Percentiles rank a stretch among this genome's conserved stretches.
Conservation (phyloP, 352 stramenopile genomes). For the Phytophthora capsici region DNA sequence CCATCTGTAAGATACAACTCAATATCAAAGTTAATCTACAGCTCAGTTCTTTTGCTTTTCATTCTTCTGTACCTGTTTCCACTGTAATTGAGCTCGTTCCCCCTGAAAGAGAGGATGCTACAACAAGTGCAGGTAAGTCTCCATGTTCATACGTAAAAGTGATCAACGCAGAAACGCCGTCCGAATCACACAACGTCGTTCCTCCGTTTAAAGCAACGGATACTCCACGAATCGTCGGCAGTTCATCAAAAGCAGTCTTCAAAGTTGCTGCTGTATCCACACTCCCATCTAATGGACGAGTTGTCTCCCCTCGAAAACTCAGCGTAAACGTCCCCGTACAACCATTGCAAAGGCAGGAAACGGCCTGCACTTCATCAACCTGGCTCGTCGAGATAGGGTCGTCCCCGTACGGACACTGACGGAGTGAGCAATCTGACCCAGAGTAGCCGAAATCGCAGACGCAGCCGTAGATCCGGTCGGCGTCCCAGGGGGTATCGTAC, state of each 20-base stretch:
- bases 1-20: slow-evolving; percentile 32
- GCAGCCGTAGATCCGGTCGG: slow-evolving; percentile 84
- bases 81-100: slow-evolving; percentile 46
- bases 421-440: slow-evolving; percentile 85
- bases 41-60: not conserved
- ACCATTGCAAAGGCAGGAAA: slow-evolving; percentile 68
- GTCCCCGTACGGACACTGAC: slow-evolving; percentile 88
- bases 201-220: slow-evolving; percentile 55
- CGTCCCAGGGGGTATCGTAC: slow-evolving; percentile 84
- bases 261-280: slow-evolving; percentile 55
- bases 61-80: slow-evolving; percentile 34
- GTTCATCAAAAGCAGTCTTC: slow-evolving; percentile 49
- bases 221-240: slow-evolving; percentile 63
- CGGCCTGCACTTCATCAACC: slow-evolving; percentile 77
- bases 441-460: slow-evolving; percentile 91
- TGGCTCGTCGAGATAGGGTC: slow-evolving; percentile 81
- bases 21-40: not conserved
- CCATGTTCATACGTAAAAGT: slow-evolving; percentile 78
- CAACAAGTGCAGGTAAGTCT: slow-evolving; percentile 59
- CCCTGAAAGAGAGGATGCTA: slow-evolving; percentile 34
- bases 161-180: slow-evolving; percentile 66
- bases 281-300: slow-evolving; percentile 43
- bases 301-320: slow-evolving; percentile 62
- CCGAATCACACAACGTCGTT: slow-evolving; percentile 48
- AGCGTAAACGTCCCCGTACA: slow-evolving; percentile 75